phyloP scores from a whole-genome alignment of 2,329 filamentous ascomycete genomes.

The Chrysoporthe puriensis region DNA sequence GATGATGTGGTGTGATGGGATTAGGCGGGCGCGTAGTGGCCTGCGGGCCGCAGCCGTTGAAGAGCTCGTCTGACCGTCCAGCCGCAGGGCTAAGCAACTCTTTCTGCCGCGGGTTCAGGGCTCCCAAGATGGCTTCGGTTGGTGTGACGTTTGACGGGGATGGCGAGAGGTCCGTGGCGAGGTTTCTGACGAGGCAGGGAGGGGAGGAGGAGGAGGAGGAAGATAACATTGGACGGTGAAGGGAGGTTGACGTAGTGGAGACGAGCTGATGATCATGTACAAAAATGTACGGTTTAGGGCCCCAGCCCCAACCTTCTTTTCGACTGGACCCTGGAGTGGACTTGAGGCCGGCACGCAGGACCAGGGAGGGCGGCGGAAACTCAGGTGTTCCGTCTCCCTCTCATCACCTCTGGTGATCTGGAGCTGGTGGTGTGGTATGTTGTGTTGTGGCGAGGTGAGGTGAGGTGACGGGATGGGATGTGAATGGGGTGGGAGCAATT shows the following conservation, averaged over 20 bases:
- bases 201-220: neutral
- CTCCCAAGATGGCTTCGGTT: neutral
- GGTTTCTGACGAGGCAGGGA: neutral
- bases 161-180: neutral
- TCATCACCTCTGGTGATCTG: neutral
- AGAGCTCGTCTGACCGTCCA: neutral
- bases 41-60: slow-evolving; percentile 5
- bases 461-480: slow-evolving; percentile 11
- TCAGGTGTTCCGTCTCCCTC: neutral
- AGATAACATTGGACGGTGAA: neutral
- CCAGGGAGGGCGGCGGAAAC: neutral
- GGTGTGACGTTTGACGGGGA: neutral
- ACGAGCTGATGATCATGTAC: slow-evolving; percentile 11
- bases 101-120: neutral
- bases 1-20: slow-evolving; percentile 11
- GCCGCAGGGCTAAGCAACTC: neutral
- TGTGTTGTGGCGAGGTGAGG: neutral
- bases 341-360: neutral
- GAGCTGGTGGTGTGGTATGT: neutral
- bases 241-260: slow-evolving; percentile 17
- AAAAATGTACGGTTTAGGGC: slow-evolving; percentile 5
- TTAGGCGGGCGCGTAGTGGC: slow-evolving; percentile 6
- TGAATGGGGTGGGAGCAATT: neutral
- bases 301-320: slow-evolving; percentile 16
- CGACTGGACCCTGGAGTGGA: slow-evolving; percentile 13